Base-by-base conservation (phyloP, 1,284 basidiomycete genomes). In the Earliella scabrosa region DNA sequence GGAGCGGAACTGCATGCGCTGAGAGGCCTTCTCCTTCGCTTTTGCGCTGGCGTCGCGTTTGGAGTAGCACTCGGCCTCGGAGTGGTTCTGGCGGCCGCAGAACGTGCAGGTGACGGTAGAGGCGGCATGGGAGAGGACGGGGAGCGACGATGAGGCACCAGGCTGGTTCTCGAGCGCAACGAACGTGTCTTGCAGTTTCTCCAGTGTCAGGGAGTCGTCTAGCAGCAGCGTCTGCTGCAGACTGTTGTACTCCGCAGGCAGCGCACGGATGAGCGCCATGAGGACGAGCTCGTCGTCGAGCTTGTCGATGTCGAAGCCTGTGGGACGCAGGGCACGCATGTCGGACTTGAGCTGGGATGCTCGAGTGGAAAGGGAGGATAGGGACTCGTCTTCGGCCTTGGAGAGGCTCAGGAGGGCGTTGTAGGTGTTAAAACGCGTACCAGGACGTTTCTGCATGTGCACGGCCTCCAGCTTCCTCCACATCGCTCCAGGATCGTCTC, bases 41-140 rank as follows among this genome's bases (percentile, higher is more conserved):
- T 23, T 20, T 8, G 38, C 13, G 38, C 38, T 40, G 5, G 38
- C 20, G 13, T 40, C 20, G 38, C 38, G 23, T 34, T 45, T 52
- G 20, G 44, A 13, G 21, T 46, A 52, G 43, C 51, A 52, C 51
- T 52, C 68, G 35, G 8, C 35, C 35, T 36, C 35, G n/a, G 35
- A 4, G 70, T 70, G 9, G 69, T 73, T 73, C 75, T 74, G 68
- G 74, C 67, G 66, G 68, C 69, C 59, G 70, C 71, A 59, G 72
- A 40, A 40, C 20, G 38, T 14, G 38, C n/a, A 40, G 38, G 7
- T 14, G 38, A 40, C 18, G 69, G 48, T 66, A 56, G 63, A 45
- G 24, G 54, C 39, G 43, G 50, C 39, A 47, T 57, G 23, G 52
- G 53, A 39, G 53, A 47, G 45, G 29, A 45, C 38, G 45, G 49